Percentiles rank a stretch among this genome's conserved stretches.
Evolutionary conservation across 257 asterid genomes (phyloP).

Genomic region (Leonotis leonurus): DNA sequence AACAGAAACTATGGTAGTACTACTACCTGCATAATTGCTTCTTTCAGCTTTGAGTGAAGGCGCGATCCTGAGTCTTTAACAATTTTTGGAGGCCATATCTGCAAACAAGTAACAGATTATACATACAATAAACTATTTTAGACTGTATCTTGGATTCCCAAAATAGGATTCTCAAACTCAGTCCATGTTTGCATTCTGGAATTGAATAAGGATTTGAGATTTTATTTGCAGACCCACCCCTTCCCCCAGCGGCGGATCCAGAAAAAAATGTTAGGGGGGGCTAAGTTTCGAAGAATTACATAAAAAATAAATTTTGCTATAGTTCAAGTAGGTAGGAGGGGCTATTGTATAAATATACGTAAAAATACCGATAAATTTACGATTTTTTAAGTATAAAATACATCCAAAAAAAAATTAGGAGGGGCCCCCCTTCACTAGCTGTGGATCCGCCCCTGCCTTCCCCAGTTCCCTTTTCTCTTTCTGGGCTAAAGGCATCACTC

Average conservation of each 20-base stretch:
- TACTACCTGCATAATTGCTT: slow-evolving; percentile 77
- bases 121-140: background rate
- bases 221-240: background rate
- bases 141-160: background rate
- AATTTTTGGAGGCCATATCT: slow-evolving; percentile 99
- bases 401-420: too few species aligned
- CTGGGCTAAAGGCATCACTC: background rate
- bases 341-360: too few species aligned
- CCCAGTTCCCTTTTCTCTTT: background rate
- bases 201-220: background rate
- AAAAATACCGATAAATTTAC: too few species aligned
- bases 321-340: too few species aligned
- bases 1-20: background rate
- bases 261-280: too few species aligned
- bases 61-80: slow-evolving; percentile 83
- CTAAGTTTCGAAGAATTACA: too few species aligned
- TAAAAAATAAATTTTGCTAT: too few species aligned
- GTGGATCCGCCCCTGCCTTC: too few species aligned
- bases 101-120: slow-evolving; percentile 20
- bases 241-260: too few species aligned
- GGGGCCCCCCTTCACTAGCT: too few species aligned
- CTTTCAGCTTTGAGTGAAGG: slow-evolving; percentile 78
- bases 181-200: background rate
- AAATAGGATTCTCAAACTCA: background rate
- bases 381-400: too few species aligned